Percentiles rank a stretch among this genome's conserved stretches.
Conservation (phyloP, 768 basidiomycete species). For the Phlegmacium glaucopus region DNA sequence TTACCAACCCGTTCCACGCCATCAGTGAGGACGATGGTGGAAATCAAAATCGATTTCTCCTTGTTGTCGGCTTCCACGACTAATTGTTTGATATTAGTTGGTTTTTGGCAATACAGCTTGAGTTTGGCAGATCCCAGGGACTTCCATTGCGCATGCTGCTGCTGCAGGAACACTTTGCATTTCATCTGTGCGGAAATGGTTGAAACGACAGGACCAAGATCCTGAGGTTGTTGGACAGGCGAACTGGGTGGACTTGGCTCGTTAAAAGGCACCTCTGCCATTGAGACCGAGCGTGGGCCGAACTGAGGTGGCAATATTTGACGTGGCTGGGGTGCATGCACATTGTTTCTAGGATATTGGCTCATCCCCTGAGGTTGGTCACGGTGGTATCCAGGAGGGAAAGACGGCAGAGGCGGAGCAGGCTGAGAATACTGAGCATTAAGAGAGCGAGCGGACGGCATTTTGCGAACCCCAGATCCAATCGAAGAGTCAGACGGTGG, state of each 20-base stretch:
- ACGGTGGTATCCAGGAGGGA: conserved; percentile 33
- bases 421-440: conserved; percentile 47
- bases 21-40: conserved; percentile 93
- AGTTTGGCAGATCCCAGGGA: conserved; percentile 84
- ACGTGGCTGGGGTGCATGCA: conserved; percentile 44
- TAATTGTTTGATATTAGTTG: conserved; percentile 91
- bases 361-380: conserved; percentile 24
- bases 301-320: conserved; percentile 56
- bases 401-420: conserved; percentile 41
- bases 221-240: conserved; percentile 56
- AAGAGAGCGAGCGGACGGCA: conserved; percentile 58
- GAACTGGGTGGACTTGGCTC: conserved; percentile 85
- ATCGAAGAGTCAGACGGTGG: conserved; percentile 48
- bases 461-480: conserved; percentile 40
- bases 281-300: conserved; percentile 46
- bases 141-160: conserved; percentile 98
- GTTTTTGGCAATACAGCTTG: conserved; percentile 80
- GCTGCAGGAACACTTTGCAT: conserved; percentile 96
- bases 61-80: conserved; percentile 87
- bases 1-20: conserved; percentile 99
- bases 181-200: conserved; percentile 89
- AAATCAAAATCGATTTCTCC: conserved; percentile 77
- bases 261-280: conserved; percentile 49
- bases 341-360: conserved; percentile 34
- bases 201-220: conserved; percentile 70